Base-by-base conservation (phyloP, 2,329 filamentous ascomycete genomes). In the Colletotrichum paranaense region DNA sequence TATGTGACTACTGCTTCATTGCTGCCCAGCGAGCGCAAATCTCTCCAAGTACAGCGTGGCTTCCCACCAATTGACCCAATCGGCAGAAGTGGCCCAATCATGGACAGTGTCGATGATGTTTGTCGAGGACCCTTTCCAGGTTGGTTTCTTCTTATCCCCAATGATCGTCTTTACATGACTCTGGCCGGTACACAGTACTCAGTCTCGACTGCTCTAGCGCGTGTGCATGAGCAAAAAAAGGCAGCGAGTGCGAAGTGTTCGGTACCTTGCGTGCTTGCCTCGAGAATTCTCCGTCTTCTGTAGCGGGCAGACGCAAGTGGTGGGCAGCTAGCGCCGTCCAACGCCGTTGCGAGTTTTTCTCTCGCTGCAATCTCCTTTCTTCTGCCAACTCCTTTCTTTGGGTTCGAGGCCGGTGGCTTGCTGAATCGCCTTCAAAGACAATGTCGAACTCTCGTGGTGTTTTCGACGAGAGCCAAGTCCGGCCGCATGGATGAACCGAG, bases 131-230 rank as follows among this genome's bases (percentile, higher is more conserved):
- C 57, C 46, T 42, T 62, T 52, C 32, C 49, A 49, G 19, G 59
- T 24, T 14, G 32, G 63, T 63, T 60, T 26, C 60, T 71, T 66
- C 60, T 62, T 16, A 42, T 65, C 32, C 46, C 67, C 59, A 71
- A 66, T 66, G 67, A 73, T 73, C 56, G 26, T 52, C 71, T 35
- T 65, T 60, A 66, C 60, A 73, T 66, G 59, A 65, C 67, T 56
- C n/a, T 56, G n/a, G 26, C 68, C 30, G 19, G 42, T 49, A 22
- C 42, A 49, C 7, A 52, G 26, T n/a, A 49, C 64, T 19, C 14
- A 42, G 38, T 42, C 32, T 12, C 32, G 32, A 19, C 14, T 42
- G 3, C 32, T 22, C 49, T 24, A 26, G 26, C 26, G 26, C 4
- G 16, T 26, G 53, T 19, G 14, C 12, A 26, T 26, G 53, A 16